Conservation (phyloP, 73 alveolate genomes). For the Paramecium primaurelia region DNA sequence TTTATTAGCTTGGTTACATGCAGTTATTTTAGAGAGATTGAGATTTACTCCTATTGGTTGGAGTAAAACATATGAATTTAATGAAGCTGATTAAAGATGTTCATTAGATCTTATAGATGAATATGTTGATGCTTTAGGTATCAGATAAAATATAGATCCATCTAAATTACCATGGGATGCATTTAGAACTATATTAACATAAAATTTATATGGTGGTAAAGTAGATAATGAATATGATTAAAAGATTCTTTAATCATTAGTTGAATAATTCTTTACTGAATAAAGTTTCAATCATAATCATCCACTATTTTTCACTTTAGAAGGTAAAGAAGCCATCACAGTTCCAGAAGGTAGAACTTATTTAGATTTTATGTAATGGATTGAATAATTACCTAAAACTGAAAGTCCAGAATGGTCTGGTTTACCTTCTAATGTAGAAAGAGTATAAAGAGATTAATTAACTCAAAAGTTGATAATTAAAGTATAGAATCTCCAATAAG, state of each 20-base stretch:
- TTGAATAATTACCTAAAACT: constrained; percentile 83
- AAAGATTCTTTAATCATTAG: constrained; percentile 89
- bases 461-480: constrained; percentile 67
- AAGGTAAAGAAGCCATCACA: constrained; percentile 66
- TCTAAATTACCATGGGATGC: constrained; percentile 99
- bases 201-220: constrained; percentile 99
- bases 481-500: constrained; percentile 81
- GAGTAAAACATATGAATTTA: constrained; percentile 98
- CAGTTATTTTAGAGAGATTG: constrained; percentile 90
- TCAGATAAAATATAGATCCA: constrained; percentile 87
- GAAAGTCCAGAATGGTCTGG: constrained; percentile 98
- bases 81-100: constrained; percentile 99
- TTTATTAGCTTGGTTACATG: constrained; percentile 99
- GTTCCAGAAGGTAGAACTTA: constrained; percentile 90
- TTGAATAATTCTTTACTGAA: constrained; percentile 85
- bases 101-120: constrained; percentile 98
- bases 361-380: constrained; percentile 84
- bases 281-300: constrained; percentile 78
- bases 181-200: constrained; percentile 83
- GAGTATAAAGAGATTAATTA: constrained; percentile 82
- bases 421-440: constrained; percentile 94
- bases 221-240: constrained; percentile 98
- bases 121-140: constrained; percentile 92
- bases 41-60: constrained; percentile 99
- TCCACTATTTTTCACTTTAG: constrained; percentile 72